A percentile compares a stretch with the other conserved stretches of the same genome.
Conservation (phyloP, 2,329 filamentous ascomycete genomes). For the Sporothrix mexicana region DNA sequence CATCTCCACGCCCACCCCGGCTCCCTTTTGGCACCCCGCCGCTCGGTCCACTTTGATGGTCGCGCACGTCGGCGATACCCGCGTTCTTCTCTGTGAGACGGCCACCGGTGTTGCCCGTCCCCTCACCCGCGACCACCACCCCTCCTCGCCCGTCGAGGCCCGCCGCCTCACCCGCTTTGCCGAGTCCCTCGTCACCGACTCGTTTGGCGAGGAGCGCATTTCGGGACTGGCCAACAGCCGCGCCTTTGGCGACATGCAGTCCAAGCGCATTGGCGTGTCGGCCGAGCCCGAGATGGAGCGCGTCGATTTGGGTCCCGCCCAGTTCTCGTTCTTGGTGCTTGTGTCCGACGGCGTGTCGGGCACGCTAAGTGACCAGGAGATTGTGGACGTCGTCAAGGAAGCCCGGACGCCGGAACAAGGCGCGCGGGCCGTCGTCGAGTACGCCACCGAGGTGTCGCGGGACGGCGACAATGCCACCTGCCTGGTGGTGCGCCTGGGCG, state of each 20-base stretch:
- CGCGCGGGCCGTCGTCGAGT: conserved; percentile 77
- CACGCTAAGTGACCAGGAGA: conserved; percentile 87
- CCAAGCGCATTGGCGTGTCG: conserved; percentile 90
- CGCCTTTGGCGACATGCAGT: conserved; percentile 89
- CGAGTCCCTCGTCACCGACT: conserved; percentile 86
- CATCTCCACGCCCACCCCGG: conserved; percentile 88
- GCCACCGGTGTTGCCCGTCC: conserved; percentile 79
- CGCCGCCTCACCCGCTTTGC: conserved; percentile 78
- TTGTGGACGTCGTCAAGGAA: conserved; percentile 95
- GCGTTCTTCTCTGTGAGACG: conserved; percentile 87
- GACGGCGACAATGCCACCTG: conserved; percentile 73
- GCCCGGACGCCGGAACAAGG: conserved; percentile 88
- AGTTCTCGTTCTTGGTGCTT: conserved; percentile 88
- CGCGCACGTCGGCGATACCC: conserved; percentile 91
- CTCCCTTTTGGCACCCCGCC: conserved; percentile 93
- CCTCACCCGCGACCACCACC: conserved; percentile 90
- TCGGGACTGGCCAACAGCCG: conserved; percentile 91
- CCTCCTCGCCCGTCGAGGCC: conserved; percentile 82
- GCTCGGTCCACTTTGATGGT: conserved; percentile 83
- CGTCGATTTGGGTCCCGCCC: conserved; percentile 77
- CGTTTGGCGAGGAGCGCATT: conserved; percentile 96
- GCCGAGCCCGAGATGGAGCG: conserved; percentile 89
- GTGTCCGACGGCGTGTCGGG: conserved; percentile 89
- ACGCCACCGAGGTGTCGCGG: conserved; percentile 81
- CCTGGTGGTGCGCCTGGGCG: conserved; percentile 69